Conservation (phyloP, 192 early-diverging fungal genomes). For the Irineochytrium annulatum region DNA sequence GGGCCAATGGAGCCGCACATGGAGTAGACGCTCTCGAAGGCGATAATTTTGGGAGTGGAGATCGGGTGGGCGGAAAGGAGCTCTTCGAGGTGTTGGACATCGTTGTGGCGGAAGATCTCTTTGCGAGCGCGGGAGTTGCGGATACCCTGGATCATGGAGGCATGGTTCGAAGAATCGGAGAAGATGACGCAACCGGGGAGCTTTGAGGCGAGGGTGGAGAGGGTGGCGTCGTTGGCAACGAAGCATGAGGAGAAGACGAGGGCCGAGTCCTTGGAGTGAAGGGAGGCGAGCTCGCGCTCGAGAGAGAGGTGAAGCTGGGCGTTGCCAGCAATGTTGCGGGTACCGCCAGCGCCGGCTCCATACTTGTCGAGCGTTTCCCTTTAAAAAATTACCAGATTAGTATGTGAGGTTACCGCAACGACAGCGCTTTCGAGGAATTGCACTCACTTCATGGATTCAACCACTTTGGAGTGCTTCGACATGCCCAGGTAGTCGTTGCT, state of each 20-base stretch:
- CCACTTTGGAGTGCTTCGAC: conserved; percentile 79
- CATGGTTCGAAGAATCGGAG: conserved; percentile 91
- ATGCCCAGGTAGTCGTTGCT: conserved; percentile 98
- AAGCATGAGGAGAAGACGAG: conserved; percentile 97
- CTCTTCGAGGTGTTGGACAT: conserved; percentile 82
- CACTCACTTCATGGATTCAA: conserved; percentile 85
- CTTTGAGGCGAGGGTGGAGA: conserved; percentile 81
- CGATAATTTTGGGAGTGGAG: conserved; percentile 88
- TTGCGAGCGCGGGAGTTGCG: conserved; percentile 83
- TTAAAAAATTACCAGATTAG: conserved; percentile 1
- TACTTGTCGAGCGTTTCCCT: conserved; percentile 82
- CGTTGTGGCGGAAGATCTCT: conserved; percentile 91
- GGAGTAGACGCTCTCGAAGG: conserved; percentile 96
- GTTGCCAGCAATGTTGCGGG: conserved; percentile 97
- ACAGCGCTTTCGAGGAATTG: background rate
- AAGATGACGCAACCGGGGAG: conserved; percentile 92
- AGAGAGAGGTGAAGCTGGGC: conserved; percentile 85
- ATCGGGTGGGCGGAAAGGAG: conserved; percentile 75
- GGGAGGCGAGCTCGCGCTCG: conserved; percentile 79
- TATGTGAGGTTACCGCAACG: background rate
- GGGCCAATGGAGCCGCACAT: conserved; percentile 94
- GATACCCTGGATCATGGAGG: conserved; percentile 99
- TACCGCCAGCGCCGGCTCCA: conserved; percentile 96
- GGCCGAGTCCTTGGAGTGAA: conserved; percentile 86
- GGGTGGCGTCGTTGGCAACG: conserved; percentile 96